Percentiles rank a stretch among this genome's conserved stretches.
These are phyloP conservation scores for Ganoderma resinaceum DNA, from an alignment of 1,284 basidiomycete genomes.

Conservation along the genomic window DNA sequence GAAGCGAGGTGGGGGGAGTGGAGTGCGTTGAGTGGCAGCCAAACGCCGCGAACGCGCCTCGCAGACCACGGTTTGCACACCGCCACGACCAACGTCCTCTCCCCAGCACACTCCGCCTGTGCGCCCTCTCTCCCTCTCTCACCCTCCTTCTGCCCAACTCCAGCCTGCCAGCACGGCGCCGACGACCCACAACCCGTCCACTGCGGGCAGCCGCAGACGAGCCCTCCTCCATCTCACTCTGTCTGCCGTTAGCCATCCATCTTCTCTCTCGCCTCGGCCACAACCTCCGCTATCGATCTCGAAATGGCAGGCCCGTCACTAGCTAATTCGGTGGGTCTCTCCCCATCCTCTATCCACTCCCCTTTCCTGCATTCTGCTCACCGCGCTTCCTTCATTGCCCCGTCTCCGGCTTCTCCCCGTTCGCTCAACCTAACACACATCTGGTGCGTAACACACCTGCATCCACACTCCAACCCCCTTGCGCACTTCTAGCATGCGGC, in stretches of 20 bases:
- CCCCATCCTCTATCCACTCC: not conserved
- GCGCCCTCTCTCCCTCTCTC: not conserved
- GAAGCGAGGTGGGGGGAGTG: conserved; percentile 9
- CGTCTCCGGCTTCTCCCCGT: not conserved
- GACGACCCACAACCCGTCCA: not conserved
- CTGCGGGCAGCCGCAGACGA: conserved; percentile 5
- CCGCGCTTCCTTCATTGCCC: not conserved
- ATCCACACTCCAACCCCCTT: not conserved
- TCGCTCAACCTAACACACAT: not conserved
- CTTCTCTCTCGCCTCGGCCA: not conserved
- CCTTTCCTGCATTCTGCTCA: not conserved
- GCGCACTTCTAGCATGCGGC: conserved; percentile 5
- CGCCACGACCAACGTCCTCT: not conserved
- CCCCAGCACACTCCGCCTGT: not conserved
- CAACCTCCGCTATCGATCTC: conserved; percentile 20
- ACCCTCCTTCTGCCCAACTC: not conserved
- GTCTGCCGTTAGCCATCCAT: not conserved
- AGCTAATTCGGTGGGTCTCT: conserved; percentile 4
- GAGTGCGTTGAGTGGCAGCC: conserved; percentile 7
- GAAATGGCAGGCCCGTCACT: conserved; percentile 25
- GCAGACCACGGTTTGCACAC: not conserved
- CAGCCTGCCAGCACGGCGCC: not conserved
- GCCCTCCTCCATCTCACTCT: not conserved
- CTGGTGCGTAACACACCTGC: conserved; percentile 17
- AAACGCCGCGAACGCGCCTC: not conserved